A percentile compares a stretch with the other conserved stretches of the same genome.
phyloP scores from a whole-genome alignment of 192 early-diverging fungal species.

The Gigaspora rosea region DNA sequence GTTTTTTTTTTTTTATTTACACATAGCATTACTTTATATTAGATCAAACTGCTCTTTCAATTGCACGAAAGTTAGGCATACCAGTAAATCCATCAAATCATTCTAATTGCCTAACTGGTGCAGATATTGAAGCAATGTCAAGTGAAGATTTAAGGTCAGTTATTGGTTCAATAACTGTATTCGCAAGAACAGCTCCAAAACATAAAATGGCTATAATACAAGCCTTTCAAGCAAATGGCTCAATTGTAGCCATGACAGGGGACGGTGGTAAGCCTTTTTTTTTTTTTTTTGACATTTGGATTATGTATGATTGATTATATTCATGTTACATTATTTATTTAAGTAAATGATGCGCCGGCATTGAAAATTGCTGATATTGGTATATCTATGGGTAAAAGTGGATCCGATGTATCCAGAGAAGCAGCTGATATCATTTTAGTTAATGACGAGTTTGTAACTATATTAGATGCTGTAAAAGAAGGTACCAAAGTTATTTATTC shows the following conservation, averaged over 20 bases:
- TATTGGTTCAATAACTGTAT: no score
- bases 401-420: slow-evolving; percentile 95
- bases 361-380: slow-evolving; percentile 93
- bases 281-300: neutral
- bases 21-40: neutral
- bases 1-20: neutral
- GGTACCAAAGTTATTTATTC: slow-evolving; percentile 43
- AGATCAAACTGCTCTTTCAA: slow-evolving; percentile 85
- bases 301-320: neutral
- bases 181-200: no score
- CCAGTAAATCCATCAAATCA: slow-evolving; percentile 56
- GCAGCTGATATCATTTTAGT: slow-evolving; percentile 97
- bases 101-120: no score
- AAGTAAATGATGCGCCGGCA: slow-evolving; percentile 95
- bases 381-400: slow-evolving; percentile 93
- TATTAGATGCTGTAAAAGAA: slow-evolving; percentile 94
- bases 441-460: slow-evolving; percentile 93
- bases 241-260: no score
- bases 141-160: no score
- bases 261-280: no score
- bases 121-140: no score
- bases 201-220: no score
- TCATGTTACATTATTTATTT: neutral
- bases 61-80: slow-evolving; percentile 86
- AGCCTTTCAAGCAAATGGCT: no score